These are phyloP conservation scores for Chlorella sp. DNA, from an alignment of 139 green algal species.

Conservation along the genomic window DNA sequence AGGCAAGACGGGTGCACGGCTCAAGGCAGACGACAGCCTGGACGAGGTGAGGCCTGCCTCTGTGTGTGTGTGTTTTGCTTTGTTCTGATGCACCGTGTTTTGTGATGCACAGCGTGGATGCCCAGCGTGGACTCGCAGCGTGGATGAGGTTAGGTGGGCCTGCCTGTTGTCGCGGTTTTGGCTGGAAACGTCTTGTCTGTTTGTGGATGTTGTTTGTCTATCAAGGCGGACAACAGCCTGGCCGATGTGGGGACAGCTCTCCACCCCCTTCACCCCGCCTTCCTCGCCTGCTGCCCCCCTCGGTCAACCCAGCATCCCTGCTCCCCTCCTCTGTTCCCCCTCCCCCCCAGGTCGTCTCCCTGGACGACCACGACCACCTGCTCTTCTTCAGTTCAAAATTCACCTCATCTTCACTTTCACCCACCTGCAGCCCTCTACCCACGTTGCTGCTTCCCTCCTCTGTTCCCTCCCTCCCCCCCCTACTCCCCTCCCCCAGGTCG, in stretches of 20 bases:
- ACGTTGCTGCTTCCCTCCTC: neutral
- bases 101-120: no score
- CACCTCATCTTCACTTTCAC: no score
- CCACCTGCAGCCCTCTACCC: neutral
- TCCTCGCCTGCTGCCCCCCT: neutral
- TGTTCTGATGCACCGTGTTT: no score
- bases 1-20: constrained; percentile 61
- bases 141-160: neutral
- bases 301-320: neutral
- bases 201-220: no score
- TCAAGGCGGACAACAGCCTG: no score
- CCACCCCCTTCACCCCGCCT: neutral
- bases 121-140: no score
- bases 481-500: constrained; percentile 32
- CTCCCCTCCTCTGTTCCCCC: neutral
- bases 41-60: constrained; percentile 44
- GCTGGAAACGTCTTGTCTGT: neutral
- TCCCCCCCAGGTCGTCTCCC: constrained; percentile 44
- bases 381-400: constrained; percentile 93
- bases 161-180: neutral
- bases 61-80: no score
- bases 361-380: constrained; percentile 78
- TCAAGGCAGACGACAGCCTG: constrained; percentile 74
- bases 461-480: neutral
- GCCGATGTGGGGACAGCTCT: no score